Conservation (phyloP, 805 yeast species). For the Kodamaea restingae region DNA sequence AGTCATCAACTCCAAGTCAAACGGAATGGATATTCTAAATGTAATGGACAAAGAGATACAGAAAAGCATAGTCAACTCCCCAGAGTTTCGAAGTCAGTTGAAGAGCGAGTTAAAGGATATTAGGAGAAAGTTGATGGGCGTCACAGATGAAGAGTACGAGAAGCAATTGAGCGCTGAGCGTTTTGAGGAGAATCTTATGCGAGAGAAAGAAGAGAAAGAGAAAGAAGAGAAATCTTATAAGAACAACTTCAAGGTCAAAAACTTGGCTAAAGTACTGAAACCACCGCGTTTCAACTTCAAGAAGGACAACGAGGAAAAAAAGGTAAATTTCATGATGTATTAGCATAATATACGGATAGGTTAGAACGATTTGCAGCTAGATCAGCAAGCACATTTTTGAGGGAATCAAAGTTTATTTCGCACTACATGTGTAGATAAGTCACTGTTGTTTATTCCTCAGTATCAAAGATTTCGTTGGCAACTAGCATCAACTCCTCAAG, state of each 20-base stretch:
- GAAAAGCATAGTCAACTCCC: slow-evolving; percentile 41
- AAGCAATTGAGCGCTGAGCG: slow-evolving; percentile 21
- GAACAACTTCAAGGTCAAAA: slow-evolving; percentile 27
- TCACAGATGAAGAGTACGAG: slow-evolving; percentile 39
- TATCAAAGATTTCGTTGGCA: slow-evolving; percentile 68
- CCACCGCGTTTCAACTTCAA: slow-evolving; percentile 31
- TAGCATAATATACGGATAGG: neutral
- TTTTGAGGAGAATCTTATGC: slow-evolving; percentile 14
- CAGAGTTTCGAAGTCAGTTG: slow-evolving; percentile 33
- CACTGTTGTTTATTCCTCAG: slow-evolving; percentile 28
- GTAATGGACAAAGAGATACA: slow-evolving; percentile 44
- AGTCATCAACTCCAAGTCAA: slow-evolving; percentile 30
- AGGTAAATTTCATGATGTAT: slow-evolving; percentile 12
- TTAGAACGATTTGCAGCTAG: too few relatives aligned
- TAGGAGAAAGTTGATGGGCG: slow-evolving; percentile 27
- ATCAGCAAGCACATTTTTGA: too few relatives aligned
- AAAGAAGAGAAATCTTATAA: slow-evolving; percentile 19
- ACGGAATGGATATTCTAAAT: slow-evolving; percentile 22
- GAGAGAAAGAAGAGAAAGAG: slow-evolving; percentile 12
- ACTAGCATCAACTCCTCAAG: slow-evolving; percentile 81
- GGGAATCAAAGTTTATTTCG: too few relatives aligned
- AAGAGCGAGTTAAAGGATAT: slow-evolving; percentile 32
- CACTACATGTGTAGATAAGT: too few relatives aligned
- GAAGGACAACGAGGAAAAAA: slow-evolving; percentile 10
- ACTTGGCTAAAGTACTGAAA: slow-evolving; percentile 25